Evolutionary conservation across 305 asterid species (phyloP), one percentile per base, ranked within the genome.

Genomic region (Stenogyne calaminthoides): DNA sequence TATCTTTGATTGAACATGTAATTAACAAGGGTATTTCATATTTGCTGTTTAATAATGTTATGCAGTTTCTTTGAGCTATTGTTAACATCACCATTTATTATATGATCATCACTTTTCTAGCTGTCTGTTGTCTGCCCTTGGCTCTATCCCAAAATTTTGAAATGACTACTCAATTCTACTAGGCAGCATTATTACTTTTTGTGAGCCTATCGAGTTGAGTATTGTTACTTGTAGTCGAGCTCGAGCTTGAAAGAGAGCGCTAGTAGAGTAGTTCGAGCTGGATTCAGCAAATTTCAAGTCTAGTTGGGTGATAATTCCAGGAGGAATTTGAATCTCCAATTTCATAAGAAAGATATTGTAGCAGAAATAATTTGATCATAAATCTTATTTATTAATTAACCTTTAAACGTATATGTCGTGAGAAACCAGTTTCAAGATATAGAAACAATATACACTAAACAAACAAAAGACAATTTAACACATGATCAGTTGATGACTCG

Each of bases 211-310:
- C 4, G 37, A 3, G 7, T 34, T 34, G 29, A 25, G 29, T 25
- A 25, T 25, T 25, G 29, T 34, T 34, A 34, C 37, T 34, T 34
- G 37, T 34, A 25, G 29, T 25, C 29, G 29, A 25, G 29, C 29
- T 25, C 3, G 29, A 25, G 29, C 29, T 25, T 34, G 37, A 34
- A 34, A 34, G 4, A 34, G 7, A 34, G 39, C 84, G n/a, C n/a
- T 79, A 3, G 95, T 83, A 0, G 87, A 47, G 82, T 96, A 93
- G 40, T 91, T 89, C 69, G 44, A 84, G 1, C 86, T n/a, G 36
- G 36, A 32, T 6, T 27, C 32, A 27, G 32, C 32, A 27, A 27
- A 27, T 27, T 27, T 27, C 32, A 27, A 27, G 32, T 1, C 2
- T 1, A 27, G 34, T 29, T 3, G 25, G 1, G 2, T n/a, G 25